Percentiles rank a stretch among this genome's conserved stretches.
Conservation (phyloP, 768 basidiomycete genomes). For the Hirschioporus abietinus region DNA sequence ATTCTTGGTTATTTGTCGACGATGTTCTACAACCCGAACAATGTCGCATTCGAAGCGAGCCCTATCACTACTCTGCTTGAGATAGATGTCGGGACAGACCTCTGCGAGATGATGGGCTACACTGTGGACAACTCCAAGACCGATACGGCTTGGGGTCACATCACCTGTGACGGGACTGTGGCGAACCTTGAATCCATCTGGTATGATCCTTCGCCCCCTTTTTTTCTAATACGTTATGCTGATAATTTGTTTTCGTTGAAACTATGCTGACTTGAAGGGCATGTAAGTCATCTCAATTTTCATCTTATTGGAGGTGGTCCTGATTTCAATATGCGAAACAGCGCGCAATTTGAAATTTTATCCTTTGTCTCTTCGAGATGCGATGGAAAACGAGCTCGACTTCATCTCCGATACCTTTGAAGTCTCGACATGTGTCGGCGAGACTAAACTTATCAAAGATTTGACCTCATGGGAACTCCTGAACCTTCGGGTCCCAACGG, state of each 20-base stretch:
- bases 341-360: conserved; percentile 46
- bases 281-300: neutral
- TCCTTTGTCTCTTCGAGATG: conserved; percentile 31
- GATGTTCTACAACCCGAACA: conserved; percentile 38
- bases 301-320: neutral
- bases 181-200: conserved; percentile 45
- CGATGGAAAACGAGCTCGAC: conserved; percentile 26
- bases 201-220: conserved; percentile 18
- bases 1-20: conserved; percentile 21
- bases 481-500: conserved; percentile 29
- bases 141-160: conserved; percentile 37
- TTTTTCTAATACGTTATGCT: neutral
- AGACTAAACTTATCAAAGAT: conserved; percentile 23
- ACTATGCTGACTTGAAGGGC: conserved; percentile 1
- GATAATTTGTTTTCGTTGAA: neutral
- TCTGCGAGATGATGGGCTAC: conserved; percentile 38
- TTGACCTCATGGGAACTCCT: conserved; percentile 36
- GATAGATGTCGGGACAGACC: conserved; percentile 32
- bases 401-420: conserved; percentile 29
- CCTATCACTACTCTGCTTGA: conserved; percentile 37
- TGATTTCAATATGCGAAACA: conserved; percentile 12
- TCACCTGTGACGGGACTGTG: conserved; percentile 37
- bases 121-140: conserved; percentile 13
- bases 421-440: conserved; percentile 22
- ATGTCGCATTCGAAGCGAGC: conserved; percentile 35